Evolutionary conservation across 108 stramenopile genomes (phyloP), one percentile per base, ranked within the genome.

Genomic region (Seminavis robusta): DNA sequence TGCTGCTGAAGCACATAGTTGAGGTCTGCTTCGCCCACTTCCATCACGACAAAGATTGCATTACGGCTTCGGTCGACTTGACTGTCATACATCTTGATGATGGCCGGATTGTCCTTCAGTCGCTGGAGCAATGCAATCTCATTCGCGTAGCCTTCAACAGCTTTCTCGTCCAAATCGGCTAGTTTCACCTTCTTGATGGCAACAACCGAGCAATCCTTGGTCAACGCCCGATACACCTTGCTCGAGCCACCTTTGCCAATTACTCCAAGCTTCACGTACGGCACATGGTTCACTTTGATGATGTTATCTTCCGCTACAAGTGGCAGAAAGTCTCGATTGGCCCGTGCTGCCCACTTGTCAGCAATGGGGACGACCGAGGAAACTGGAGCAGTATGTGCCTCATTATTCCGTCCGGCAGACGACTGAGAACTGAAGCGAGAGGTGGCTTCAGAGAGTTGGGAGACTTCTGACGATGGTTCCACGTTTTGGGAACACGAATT

Each of bases 151-250:
- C 87, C 86, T 29, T 92, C 95, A 37, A 94, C 83, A 9, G 86
- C 78, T 45, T 73, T 77, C 41, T 70, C 58, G 43, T 95, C 92
- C 78, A 86, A 68, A 6, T 90, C 86, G 25, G 71, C 79, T 8
- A 99, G 78, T 59, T 94, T 94, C 42, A 99, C 94, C 36, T 95
- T 89, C 74, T 99, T 99, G 27, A 98, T 78, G 23, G 98, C 98
- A n/a, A 95, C 73, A 9, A 97, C 86, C 16, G 78, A 62, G 39
- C 81, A 84, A 33, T 83, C 83, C 30, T 68, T 73, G 0, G 90
- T 82, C 8, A 96, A 78, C 4, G 92, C 94, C 11, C 94, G 61
- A 59, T 92, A 97, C 1, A 97, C 98, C 61, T 97, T 94, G 69
- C 93, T 94, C n/a, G 91, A 92, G 0, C 96, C 98, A 23, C 98